Evolutionary conservation across 2,329 filamentous ascomycete genomes (phyloP).

Genomic region (Calonectria ilicicola): DNA sequence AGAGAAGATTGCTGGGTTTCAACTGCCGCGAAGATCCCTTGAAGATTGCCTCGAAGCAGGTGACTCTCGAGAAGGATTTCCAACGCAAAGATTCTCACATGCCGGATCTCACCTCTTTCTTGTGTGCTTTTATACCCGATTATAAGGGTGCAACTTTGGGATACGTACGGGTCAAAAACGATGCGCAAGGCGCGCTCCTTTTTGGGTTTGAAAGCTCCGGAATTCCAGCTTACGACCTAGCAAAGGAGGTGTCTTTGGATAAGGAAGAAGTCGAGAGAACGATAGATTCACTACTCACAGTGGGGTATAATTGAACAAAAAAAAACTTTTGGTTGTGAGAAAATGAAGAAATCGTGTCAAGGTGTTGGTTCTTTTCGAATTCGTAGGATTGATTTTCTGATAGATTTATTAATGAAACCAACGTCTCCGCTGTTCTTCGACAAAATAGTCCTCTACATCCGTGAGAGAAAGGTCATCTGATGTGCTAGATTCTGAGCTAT

Average conservation of each 20-base stretch:
- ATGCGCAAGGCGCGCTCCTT: conserved; percentile 28
- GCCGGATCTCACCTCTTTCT: conserved; percentile 37
- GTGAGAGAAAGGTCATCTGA: background rate
- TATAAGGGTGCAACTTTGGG: conserved; percentile 16
- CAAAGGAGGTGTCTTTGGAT: background rate
- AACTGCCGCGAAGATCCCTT: conserved; percentile 38
- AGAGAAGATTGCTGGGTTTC: conserved; percentile 37
- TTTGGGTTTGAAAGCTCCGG: conserved; percentile 27
- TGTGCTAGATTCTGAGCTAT: background rate
- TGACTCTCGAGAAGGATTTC: conserved; percentile 32
- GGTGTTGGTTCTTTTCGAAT: background rate
- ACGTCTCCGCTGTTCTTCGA: background rate
- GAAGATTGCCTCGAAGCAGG: conserved; percentile 31
- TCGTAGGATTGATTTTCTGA: background rate
- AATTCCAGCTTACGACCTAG: conserved; percentile 35
- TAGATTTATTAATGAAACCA: background rate
- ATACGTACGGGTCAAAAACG: conserved; percentile 19
- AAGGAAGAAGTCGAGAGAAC: background rate
- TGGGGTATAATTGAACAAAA: background rate
- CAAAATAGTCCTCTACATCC: background rate
- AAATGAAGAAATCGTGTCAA: background rate
- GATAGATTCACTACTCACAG: background rate
- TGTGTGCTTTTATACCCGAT: conserved; percentile 27
- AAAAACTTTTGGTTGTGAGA: background rate
- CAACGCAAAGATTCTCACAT: conserved; percentile 28